These are phyloP conservation scores for Zygoascus hellenicus DNA, from an alignment of 1,139 yeast genomes.

Conservation along the genomic window DNA sequence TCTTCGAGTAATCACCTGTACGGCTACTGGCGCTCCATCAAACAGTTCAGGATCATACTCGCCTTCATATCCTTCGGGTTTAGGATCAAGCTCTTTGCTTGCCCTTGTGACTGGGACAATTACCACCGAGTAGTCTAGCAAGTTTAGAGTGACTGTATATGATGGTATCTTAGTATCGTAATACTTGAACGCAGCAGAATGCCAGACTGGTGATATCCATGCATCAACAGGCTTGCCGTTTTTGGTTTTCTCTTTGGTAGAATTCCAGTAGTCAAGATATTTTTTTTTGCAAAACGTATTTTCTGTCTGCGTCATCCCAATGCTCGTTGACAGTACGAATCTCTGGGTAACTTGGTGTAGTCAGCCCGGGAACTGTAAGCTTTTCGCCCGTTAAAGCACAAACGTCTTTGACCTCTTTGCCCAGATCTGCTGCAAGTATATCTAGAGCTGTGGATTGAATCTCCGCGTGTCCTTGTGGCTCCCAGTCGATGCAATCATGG, in stretches of 20 bases:
- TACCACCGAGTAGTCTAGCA: constrained; percentile 42
- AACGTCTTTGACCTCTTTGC: constrained; percentile 29
- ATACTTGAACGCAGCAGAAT: constrained; percentile 42
- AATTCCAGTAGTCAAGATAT: constrained; percentile 37
- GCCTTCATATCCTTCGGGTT: constrained; percentile 19
- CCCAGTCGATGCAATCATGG: constrained; percentile 42
- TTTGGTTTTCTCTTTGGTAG: constrained; percentile 32
- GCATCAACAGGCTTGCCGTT: constrained; percentile 46
- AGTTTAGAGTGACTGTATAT: constrained; percentile 44
- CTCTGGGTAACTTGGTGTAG: constrained; percentile 10
- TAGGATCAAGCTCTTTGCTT: constrained; percentile 35
- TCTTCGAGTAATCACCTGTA: constrained; percentile 44
- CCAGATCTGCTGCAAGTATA: constrained; percentile 22
- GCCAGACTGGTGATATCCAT: constrained; percentile 46
- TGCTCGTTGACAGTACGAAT: constrained; percentile 37
- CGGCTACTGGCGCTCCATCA: constrained; percentile 46
- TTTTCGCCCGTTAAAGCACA: constrained; percentile 40
- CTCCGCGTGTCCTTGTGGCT: constrained; percentile 28
- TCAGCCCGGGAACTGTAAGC: constrained; percentile 32
- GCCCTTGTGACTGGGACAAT: constrained; percentile 45
- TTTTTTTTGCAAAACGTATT: constrained; percentile 34
- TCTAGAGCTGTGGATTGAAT: constrained; percentile 9
- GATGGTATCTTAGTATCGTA: constrained; percentile 22
- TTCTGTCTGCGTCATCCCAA: constrained; percentile 42
- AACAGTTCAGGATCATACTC: constrained; percentile 41